phyloP scores from a whole-genome alignment of 108 stramenopile genomes.

The Conticribra guillardii region DNA sequence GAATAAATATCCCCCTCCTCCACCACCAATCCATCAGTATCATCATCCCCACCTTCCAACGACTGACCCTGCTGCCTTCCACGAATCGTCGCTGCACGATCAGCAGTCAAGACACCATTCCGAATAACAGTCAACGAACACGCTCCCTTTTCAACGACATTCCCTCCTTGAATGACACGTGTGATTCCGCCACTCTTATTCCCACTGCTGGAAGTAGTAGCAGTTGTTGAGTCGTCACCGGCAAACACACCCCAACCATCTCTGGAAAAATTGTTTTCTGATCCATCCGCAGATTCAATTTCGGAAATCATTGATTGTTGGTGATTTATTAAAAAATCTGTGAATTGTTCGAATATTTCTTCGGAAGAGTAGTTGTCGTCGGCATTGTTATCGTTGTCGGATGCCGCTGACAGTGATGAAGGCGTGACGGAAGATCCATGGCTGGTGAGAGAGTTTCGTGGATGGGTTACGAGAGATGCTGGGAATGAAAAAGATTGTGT shows the following conservation, averaged over 20 bases:
- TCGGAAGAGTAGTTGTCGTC: constrained; percentile 3
- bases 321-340: constrained; percentile 54
- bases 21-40: constrained; percentile 42
- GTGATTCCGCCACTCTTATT: constrained; percentile 74
- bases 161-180: constrained; percentile 87
- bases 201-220: constrained; percentile 1
- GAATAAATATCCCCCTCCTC: constrained; percentile 80
- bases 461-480: neutral
- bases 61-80: constrained; percentile 55
- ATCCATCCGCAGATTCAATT: constrained; percentile 73
- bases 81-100: constrained; percentile 81
- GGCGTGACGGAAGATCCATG: neutral
- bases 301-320: constrained; percentile 70
- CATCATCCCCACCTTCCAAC: constrained; percentile 29
- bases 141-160: constrained; percentile 93
- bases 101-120: constrained; percentile 64
- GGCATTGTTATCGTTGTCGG: neutral
- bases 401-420: neutral
- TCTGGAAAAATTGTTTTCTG: constrained; percentile 52
- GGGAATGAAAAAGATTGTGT: neutral
- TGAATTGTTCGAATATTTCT: constrained; percentile 70
- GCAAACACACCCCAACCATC: constrained; percentile 82
- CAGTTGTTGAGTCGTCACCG: constrained; percentile 22
- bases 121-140: constrained; percentile 86
- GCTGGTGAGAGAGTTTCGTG: neutral